A percentile compares a stretch with the other conserved stretches of the same genome.
Evolutionary conservation across 2,329 filamentous ascomycete genomes (phyloP).

Genomic region (Pseudogymnoascus destructans): DNA sequence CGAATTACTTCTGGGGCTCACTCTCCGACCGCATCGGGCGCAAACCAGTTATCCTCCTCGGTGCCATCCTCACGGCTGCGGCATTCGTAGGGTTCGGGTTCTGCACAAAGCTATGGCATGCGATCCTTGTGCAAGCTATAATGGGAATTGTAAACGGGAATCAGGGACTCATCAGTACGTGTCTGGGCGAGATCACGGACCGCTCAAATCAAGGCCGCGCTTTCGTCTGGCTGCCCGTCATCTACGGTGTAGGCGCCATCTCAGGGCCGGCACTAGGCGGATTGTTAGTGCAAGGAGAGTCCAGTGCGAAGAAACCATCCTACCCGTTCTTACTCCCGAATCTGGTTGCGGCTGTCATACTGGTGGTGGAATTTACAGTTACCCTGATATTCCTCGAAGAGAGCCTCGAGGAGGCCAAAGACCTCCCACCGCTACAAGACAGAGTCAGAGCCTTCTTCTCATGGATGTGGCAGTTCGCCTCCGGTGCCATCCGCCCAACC

Average conservation of each 20-base stretch:
- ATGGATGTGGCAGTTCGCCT: conserved; percentile 59
- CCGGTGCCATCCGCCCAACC: conserved; percentile 40
- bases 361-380: conserved; percentile 59
- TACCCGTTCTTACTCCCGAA: conserved; percentile 85
- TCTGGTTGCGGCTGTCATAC: conserved; percentile 57
- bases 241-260: conserved; percentile 92
- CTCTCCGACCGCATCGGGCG: conserved; percentile 66
- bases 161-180: conserved; percentile 84
- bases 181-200: conserved; percentile 88
- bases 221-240: conserved; percentile 86
- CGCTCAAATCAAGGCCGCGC: conserved; percentile 86
- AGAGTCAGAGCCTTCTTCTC: conserved; percentile 46
- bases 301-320: conserved; percentile 35
- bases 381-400: conserved; percentile 77
- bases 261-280: conserved; percentile 88
- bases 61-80: conserved; percentile 66
- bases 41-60: conserved; percentile 70
- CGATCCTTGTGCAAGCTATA: conserved; percentile 69
- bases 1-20: conserved; percentile 86
- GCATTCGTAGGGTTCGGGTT: conserved; percentile 85
- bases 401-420: conserved; percentile 56
- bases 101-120: conserved; percentile 68
- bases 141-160: conserved; percentile 96
- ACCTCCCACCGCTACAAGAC: conserved; percentile 45
- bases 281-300: conserved; percentile 50